These are phyloP conservation scores for Cladophialophora chaetospira DNA, from an alignment of 2,329 filamentous ascomycete species.

Conservation along the genomic window DNA sequence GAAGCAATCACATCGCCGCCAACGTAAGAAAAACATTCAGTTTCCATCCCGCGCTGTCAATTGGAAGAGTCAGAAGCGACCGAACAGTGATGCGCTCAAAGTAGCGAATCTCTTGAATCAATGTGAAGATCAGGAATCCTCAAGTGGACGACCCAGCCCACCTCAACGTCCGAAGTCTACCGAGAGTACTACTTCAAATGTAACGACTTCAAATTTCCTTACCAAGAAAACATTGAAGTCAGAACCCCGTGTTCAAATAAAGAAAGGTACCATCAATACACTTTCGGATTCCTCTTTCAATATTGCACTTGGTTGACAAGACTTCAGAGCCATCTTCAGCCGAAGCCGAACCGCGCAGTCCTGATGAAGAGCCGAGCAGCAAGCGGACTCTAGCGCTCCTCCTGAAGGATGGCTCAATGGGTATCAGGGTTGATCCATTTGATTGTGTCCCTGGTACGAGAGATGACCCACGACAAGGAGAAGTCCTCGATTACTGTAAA, in stretches of 20 bases:
- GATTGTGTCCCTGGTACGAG: conserved; percentile 1
- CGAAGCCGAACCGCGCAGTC: not conserved
- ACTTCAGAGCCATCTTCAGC: not conserved
- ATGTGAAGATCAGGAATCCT: not conserved
- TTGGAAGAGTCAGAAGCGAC: not conserved
- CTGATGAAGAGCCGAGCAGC: not conserved
- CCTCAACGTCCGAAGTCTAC: not conserved
- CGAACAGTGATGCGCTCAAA: not conserved
- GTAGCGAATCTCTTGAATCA: not conserved
- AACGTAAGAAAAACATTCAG: not conserved
- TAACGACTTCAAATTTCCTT: not conserved
- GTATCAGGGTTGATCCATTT: conserved; percentile 1
- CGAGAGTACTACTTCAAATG: not conserved
- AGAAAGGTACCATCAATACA: too few relatives aligned
- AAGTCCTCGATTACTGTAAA: conserved; percentile 4
- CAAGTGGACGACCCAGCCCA: not conserved
- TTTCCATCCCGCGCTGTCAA: not conserved
- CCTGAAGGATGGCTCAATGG: not conserved
- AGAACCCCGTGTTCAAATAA: not conserved
- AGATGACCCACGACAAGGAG: not conserved
- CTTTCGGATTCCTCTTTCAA: too few relatives aligned
- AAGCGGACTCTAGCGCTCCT: not conserved
- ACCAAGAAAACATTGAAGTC: not conserved
- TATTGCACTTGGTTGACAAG: not conserved
- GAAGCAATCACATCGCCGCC: not conserved